Base-by-base conservation (phyloP, 2,329 filamentous ascomycete species). In the Aureobasidium sp. region DNA sequence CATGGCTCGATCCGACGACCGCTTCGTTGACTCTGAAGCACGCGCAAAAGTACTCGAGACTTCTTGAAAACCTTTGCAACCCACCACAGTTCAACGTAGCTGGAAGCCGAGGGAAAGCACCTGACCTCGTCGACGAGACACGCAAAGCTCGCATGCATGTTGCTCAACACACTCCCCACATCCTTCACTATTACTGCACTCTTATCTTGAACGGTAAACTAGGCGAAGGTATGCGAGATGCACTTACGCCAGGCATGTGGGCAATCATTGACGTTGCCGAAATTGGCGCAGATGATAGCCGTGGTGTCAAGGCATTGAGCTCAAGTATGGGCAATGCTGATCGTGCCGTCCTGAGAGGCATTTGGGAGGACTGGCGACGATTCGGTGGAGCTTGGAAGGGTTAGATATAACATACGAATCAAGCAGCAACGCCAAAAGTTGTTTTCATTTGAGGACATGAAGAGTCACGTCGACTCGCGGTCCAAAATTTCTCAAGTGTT, bases 51-150 rank as follows among this genome's bases (percentile, higher is more conserved):
- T 83, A 80, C 66, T 77, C 81, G 1, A 79, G 82, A 11, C 72
- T 86, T 9, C 76, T 87, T 24, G 80, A 80, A n/a, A 79, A 82
- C 0, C 78, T 87, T 56, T 85, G 82, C 73, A 82, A 84, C 59
- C 85, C 85, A 0, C 83, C 84, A 0, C 78, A 82, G 49, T 82
- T 81, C 0, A 78, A 81, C 1, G 79, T 84, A 5, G 74, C 78
- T 15, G 75, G 76, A 8, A 73, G 74, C 62, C 60, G 64, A 33
- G 64, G 66, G 50, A 71, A 69, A 14, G 64, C 67, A 7, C 64
- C 67, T 12, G 75, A 74, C 0, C 77, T 87, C 29, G 81, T 80
- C 29, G 84, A 87, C 64, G 79, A 82, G 62, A 81, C 82, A 14
- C 83, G 83, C 67, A 82, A 81, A 62, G 82, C 83, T 8, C 80